These are phyloP conservation scores for Blastomyces parvus DNA, from an alignment of 2,329 filamentous ascomycete genomes.

Conservation along the genomic window DNA sequence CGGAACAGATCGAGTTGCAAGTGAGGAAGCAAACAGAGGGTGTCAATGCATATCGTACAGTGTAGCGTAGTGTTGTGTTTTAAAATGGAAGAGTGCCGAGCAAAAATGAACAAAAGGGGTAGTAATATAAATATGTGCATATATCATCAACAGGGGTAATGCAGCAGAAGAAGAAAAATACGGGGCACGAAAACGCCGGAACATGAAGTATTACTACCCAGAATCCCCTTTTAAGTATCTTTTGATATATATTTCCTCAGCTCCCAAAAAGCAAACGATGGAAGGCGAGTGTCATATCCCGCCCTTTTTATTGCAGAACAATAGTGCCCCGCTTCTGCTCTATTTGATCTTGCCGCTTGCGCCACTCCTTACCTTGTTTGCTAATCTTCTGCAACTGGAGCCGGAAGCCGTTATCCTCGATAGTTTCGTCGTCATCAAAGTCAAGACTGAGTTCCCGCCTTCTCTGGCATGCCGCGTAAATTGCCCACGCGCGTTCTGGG, in stretches of 20 bases:
- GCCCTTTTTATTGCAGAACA: constrained; percentile 33
- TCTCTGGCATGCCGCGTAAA: constrained; percentile 50
- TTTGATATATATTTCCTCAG: background rate
- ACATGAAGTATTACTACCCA: background rate
- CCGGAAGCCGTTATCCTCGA: constrained; percentile 29
- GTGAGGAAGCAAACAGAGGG: background rate
- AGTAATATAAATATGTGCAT: background rate
- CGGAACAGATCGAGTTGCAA: background rate
- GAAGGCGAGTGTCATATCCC: background rate
- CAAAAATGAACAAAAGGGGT: background rate
- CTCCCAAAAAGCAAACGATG: background rate
- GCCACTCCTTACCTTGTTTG: constrained; percentile 48
- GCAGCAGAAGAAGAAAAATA: background rate
- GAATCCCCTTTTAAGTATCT: background rate
- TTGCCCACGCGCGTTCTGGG: constrained; percentile 33
- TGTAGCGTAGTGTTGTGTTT: background rate
- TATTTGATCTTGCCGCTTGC: constrained; percentile 44
- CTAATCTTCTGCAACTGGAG: constrained; percentile 38
- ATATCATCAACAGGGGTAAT: background rate
- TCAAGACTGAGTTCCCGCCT: constrained; percentile 45
- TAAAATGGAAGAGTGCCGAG: background rate
- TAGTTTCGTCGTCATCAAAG: constrained; percentile 25
- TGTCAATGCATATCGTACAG: background rate
- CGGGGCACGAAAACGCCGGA: background rate
- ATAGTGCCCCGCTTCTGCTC: constrained; percentile 38